Conservation (phyloP, 2,329 filamentous ascomycete species). For the Aureobasidium lini region DNA sequence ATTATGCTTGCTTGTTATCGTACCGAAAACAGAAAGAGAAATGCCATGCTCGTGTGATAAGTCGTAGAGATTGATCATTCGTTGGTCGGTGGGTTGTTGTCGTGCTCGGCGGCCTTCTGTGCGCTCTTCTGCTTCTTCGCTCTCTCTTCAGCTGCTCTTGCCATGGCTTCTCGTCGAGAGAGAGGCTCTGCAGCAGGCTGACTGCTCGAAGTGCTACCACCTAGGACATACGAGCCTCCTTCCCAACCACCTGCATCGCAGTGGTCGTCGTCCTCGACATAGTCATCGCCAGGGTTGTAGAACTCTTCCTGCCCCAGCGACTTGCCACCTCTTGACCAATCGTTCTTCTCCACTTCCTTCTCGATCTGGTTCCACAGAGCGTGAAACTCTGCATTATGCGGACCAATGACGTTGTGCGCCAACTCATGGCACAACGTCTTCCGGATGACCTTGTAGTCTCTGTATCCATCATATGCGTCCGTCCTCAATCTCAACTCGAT, state of each 20-base stretch:
- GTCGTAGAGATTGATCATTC: neutral
- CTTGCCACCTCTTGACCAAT: conserved; percentile 67
- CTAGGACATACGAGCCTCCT: conserved; percentile 65
- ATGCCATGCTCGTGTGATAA: too few species aligned
- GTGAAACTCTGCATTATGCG: conserved; percentile 87
- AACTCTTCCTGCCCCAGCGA: conserved; percentile 53
- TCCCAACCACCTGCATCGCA: conserved; percentile 70
- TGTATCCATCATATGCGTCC: conserved; percentile 86
- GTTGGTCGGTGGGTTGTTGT: neutral
- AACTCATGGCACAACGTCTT: conserved; percentile 93
- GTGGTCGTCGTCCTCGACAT: conserved; percentile 39
- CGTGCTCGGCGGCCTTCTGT: conserved; percentile 19
- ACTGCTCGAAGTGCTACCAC: conserved; percentile 24
- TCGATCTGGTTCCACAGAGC: conserved; percentile 81
- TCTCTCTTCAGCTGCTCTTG: conserved; percentile 64
- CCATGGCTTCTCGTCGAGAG: conserved; percentile 66
- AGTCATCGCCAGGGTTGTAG: conserved; percentile 43
- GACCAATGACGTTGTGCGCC: conserved; percentile 79
- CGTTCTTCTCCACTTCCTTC: conserved; percentile 69
- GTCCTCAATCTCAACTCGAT: conserved; percentile 89
- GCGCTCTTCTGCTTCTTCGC: conserved; percentile 44
- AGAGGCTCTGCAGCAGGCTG: conserved; percentile 38
- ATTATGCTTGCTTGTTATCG: neutral
- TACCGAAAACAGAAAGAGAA: too few species aligned
- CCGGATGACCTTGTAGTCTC: conserved; percentile 85